These are phyloP conservation scores for Juncus effusus DNA, from an alignment of 176 grass and related monocot genomes.

Conservation along the genomic window DNA sequence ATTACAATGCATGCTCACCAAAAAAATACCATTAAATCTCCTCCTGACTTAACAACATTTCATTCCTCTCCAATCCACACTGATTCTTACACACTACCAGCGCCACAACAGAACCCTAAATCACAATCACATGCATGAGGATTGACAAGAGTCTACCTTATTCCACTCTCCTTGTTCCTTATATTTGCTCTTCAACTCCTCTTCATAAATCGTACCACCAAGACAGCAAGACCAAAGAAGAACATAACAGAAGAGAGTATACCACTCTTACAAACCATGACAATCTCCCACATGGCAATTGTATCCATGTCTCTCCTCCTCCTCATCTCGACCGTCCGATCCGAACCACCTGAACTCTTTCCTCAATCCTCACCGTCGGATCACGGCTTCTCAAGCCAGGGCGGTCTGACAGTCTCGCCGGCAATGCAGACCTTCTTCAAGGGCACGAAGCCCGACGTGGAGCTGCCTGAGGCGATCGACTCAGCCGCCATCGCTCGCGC, in stretches of 20 bases:
- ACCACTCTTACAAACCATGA: background rate
- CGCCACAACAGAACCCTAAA: conserved; percentile 18
- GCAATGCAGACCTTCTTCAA: conserved; percentile 26
- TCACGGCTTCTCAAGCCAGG: conserved; percentile 17
- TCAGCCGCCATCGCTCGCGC: conserved; percentile 18
- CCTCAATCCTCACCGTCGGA: background rate
- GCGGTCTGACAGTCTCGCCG: conserved; percentile 7
- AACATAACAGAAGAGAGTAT: background rate
- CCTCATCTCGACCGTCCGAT: background rate
- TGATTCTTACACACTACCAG: background rate
- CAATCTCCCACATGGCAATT: conserved; percentile 2
- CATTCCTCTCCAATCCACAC: background rate
- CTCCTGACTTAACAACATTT: too few species aligned
- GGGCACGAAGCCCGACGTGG: conserved; percentile 5
- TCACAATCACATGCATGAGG: conserved; percentile 18
- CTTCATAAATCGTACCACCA: background rate
- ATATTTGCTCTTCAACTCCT: background rate
- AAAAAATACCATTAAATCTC: too few species aligned
- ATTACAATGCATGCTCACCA: too few species aligned
- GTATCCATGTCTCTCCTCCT: conserved; percentile 13
- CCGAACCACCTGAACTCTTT: background rate
- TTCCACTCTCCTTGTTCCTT: background rate
- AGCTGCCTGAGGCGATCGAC: conserved; percentile 24
- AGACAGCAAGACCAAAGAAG: background rate
- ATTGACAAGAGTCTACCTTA: background rate